Base-by-base conservation (phyloP, 805 yeast genomes). In the Pichia thaimueangensis region DNA sequence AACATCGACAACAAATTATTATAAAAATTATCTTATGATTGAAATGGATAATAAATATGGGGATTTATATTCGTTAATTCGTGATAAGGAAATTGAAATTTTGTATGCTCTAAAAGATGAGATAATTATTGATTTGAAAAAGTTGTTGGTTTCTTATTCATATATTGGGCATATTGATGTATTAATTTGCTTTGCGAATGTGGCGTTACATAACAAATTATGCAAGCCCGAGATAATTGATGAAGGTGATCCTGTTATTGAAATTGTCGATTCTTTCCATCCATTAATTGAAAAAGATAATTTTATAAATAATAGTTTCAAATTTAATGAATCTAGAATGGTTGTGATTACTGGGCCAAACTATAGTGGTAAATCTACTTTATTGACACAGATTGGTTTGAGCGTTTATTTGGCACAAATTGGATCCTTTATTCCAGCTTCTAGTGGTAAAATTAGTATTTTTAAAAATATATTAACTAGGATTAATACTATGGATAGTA, bases 361-460 rank as follows among this genome's bases (percentile, higher is more conserved):
- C 48, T 64, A 63, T 24, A 69, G 76, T 3, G 80, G 82, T 0
- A 77, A 77, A 47, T 70, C 79, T 1, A 75, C 76, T 0, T 68
- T 66, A 43, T 53, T 76, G 16, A 53, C 70, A 2, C 79, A 73
- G 42, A 59, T 68, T 39, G 81, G 78, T 0, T 48, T 74, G 25
- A 65, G 71, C 6, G 71, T 73, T 0, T 68, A 63, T 38, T 48
- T 77, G 35, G 69, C 80, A 0, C 82, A 77, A 39, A 62, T 75
- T 29, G 81, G 82, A 1, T 71, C 74, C 23, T 74, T 57, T 52
- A 75, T 77, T 1, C 82, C 82, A 3, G 79, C 78, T 0, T 5
- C 2, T 2, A 50, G 54, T 2, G 78, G 78, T 2, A 60, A 48
- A 20, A 53, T 77, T 17, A 74, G 78, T 0, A 46, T 74, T 2